These are phyloP conservation scores for Arthrocladium fulminans DNA, from an alignment of 2,329 filamentous ascomycete species.

Conservation along the genomic window DNA sequence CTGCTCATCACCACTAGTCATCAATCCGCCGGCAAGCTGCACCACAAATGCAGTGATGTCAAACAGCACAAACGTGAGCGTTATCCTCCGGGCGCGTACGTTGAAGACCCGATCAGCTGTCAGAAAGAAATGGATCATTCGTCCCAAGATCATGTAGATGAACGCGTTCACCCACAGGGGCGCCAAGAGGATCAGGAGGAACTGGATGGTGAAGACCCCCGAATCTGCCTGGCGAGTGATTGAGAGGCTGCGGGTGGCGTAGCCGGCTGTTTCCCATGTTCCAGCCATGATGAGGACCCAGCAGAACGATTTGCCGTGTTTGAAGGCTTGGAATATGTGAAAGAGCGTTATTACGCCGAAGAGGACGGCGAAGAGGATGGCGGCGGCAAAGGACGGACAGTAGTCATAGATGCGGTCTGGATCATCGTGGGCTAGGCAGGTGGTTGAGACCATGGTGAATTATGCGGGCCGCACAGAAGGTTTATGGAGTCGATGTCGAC, in stretches of 20 bases:
- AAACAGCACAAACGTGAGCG: conserved; percentile 34
- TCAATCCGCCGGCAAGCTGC: conserved; percentile 33
- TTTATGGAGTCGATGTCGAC: too few relatives aligned
- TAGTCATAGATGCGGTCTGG: conserved; percentile 25
- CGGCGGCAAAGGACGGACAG: conserved; percentile 31
- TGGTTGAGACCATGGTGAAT: too few relatives aligned
- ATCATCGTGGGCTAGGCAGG: too few relatives aligned
- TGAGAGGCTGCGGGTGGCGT: conserved; percentile 26
- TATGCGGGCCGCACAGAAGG: too few relatives aligned
- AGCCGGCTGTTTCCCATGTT: conserved; percentile 37
- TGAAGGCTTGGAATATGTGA: conserved; percentile 31
- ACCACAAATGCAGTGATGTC: conserved; percentile 40
- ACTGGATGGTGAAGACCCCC: conserved; percentile 25
- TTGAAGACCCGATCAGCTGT: conserved; percentile 31
- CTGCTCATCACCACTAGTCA: conserved; percentile 25
- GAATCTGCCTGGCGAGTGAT: conserved; percentile 12
- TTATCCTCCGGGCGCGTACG: conserved; percentile 32
- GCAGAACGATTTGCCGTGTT: conserved; percentile 32
- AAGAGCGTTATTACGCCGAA: conserved; percentile 28
- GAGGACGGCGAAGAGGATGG: conserved; percentile 29
- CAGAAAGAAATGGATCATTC: conserved; percentile 39
- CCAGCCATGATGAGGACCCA: conserved; percentile 40
- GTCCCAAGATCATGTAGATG: conserved; percentile 39
- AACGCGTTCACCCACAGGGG: conserved; percentile 43
- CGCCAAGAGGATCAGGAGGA: conserved; percentile 39